Percentiles rank a stretch among this genome's conserved stretches.
Evolutionary conservation across 2,329 filamentous ascomycete genomes (phyloP).

Genomic region (Ophiocordyceps camponoti-leonardi): DNA sequence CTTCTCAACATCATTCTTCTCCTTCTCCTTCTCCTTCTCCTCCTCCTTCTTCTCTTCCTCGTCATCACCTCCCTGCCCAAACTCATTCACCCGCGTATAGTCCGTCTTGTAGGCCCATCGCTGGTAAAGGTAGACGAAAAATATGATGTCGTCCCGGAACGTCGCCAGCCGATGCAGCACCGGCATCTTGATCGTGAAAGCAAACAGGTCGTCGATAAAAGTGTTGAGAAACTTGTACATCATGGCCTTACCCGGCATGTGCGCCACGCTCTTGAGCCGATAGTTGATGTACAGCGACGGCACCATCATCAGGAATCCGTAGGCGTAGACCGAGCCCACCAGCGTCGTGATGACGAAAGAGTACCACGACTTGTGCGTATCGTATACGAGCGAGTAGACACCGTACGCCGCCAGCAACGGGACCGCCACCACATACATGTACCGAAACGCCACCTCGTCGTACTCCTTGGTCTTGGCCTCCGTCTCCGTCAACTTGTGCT

Average conservation of each 20-base stretch:
- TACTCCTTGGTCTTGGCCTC: conserved; percentile 98
- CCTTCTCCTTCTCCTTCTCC: conserved; percentile 14
- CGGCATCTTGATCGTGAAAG: conserved; percentile 99
- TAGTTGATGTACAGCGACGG: conserved; percentile 98
- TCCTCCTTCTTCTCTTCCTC: conserved; percentile 28
- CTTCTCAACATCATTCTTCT: conserved; percentile 14
- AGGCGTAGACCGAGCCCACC: conserved; percentile 91
- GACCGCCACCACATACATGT: conserved; percentile 83
- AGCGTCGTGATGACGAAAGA: conserved; percentile 89
- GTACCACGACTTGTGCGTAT: conserved; percentile 96
- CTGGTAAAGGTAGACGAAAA: conserved; percentile 96
- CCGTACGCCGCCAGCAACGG: conserved; percentile 83
- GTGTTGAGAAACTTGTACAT: conserved; percentile 98
- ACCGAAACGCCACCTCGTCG: conserved; percentile 93
- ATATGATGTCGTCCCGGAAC: conserved; percentile 88
- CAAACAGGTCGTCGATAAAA: conserved; percentile 96
- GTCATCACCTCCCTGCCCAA: conserved; percentile 94
- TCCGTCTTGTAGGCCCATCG: conserved; percentile 84
- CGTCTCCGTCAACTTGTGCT: conserved; percentile 85
- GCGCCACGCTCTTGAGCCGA: conserved; percentile 81
- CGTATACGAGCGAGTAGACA: conserved; percentile 78
- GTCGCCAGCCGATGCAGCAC: conserved; percentile 83
- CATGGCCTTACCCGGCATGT: conserved; percentile 95
- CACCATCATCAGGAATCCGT: conserved; percentile 99
- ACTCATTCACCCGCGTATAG: conserved; percentile 87